Percentiles rank a stretch among this genome's conserved stretches.
Conservation (phyloP, 768 basidiomycete species). For the Naganishia antarctica region DNA sequence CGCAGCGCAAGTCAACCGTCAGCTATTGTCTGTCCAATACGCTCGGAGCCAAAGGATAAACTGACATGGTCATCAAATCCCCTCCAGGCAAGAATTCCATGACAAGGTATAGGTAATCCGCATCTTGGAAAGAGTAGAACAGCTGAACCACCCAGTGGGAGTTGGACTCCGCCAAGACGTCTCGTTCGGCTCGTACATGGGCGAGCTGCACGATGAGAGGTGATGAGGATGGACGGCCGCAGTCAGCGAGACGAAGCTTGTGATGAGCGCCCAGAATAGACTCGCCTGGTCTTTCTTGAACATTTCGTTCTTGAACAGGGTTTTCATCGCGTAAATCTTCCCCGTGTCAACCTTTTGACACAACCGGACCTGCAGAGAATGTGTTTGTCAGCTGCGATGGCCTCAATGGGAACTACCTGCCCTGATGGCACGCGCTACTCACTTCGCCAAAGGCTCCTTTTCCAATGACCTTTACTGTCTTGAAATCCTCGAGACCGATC, state of each 20-base stretch:
- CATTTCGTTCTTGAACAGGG: conserved; percentile 95
- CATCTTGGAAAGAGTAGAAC: conserved; percentile 97
- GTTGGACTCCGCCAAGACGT: conserved; percentile 91
- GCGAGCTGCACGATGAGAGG: conserved; percentile 61
- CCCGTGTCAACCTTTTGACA: conserved; percentile 96
- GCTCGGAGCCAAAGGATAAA: background rate
- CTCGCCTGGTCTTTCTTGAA: conserved; percentile 94
- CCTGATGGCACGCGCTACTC: conserved; percentile 34
- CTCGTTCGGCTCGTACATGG: conserved; percentile 94
- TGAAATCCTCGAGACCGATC: conserved; percentile 84
- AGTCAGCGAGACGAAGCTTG: too few species aligned
- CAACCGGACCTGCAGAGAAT: conserved; percentile 72
- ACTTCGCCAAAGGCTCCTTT: conserved; percentile 99
- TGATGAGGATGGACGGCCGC: too few species aligned
- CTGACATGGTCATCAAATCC: conserved; percentile 92
- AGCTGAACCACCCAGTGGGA: conserved; percentile 95
- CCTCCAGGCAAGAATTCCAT: conserved; percentile 99
- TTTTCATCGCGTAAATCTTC: conserved; percentile 99
- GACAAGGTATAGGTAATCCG: conserved; percentile 84
- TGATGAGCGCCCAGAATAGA: too few species aligned
- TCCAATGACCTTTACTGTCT: conserved; percentile 96
- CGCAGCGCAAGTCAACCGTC: background rate
- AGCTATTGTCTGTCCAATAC: background rate
- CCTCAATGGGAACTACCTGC: background rate
- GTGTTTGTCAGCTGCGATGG: too few species aligned